Evolutionary conservation across 768 basidiomycete species (phyloP), one percentile per base, ranked within the genome.

Genomic region (Zangia roseola): DNA sequence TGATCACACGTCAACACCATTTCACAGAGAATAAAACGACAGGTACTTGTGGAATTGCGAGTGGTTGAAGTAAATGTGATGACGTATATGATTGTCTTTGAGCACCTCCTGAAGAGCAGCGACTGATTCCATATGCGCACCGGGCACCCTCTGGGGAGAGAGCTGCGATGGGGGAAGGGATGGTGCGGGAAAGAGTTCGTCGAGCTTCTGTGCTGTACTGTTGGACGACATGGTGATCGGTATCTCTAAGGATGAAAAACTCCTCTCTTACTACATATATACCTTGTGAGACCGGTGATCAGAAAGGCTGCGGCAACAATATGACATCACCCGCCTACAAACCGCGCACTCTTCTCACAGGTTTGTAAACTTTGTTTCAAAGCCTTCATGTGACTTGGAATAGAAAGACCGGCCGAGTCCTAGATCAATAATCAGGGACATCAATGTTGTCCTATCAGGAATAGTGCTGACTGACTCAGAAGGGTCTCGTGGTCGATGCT

Each of bases 31-130:
- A 7, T 4, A 19, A 43, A 17, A 8, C 13, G 1, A 10, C 14
- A 62, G 73, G 12, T 51, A 81, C 81, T 82, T 82, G 68, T 82
- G 81, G 48, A 77, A 76, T 0, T 67, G 53, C 25, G 38, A 49
- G 17, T 76, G 57, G 44, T 80, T 75, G 58, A 75, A 73, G 61
- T 76, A 83, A 10, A 75, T 69, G 45, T 83, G 80, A 59, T 70
- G 68, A 40, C 65, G 71, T 24, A 64, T 60, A 40, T 81, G 74
- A 46, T 79, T 79, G 5, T 81, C 77, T 49, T 73, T 75, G 40
- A 83, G 63, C 9, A 72, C 48, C 6, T 62, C 63, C 49, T 26
- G 54, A 33, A 43, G 69, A 19, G 59, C 50, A n/a, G 40, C 39
- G 17, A 67, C 55, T 2, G 67, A 55, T 25, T 60, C 55, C 1